A percentile compares a stretch with the other conserved stretches of the same genome.
Conservation (phyloP, 1,284 basidiomycete genomes). For the Ustilago loliicola region DNA sequence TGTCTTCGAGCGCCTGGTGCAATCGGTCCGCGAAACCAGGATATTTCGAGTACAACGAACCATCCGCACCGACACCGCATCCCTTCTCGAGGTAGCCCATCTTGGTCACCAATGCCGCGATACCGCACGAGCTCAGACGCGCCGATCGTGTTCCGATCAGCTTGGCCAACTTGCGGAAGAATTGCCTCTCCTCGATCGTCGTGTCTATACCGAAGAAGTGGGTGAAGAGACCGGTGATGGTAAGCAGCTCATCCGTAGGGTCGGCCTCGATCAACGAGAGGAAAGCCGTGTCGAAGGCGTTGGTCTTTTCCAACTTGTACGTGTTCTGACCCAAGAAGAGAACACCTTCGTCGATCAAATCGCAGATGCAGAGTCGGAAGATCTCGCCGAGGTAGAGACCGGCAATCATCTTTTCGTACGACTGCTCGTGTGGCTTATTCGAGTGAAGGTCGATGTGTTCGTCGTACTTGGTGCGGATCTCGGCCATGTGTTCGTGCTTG, state of each 20-base stretch:
- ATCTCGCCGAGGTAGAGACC: constrained; percentile 98
- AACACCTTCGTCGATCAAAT: constrained; percentile 95
- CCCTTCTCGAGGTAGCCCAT: constrained; percentile 66
- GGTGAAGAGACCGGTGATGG: constrained; percentile 92
- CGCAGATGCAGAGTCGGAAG: constrained; percentile 90
- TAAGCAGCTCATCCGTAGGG: constrained; percentile 95
- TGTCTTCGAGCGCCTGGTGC: constrained; percentile 68
- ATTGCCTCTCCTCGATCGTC: constrained; percentile 64
- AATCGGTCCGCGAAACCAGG: constrained; percentile 66
- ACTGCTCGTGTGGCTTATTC: constrained; percentile 96
- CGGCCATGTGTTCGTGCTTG: constrained; percentile 87
- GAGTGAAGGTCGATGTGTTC: constrained; percentile 89
- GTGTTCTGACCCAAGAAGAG: constrained; percentile 96
- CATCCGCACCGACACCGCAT: constrained; percentile 66
- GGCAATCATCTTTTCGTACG: constrained; percentile 97
- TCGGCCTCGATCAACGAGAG: constrained; percentile 97
- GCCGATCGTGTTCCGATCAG: constrained; percentile 73
- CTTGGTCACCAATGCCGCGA: constrained; percentile 67
- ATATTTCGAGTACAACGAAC: constrained; percentile 67
- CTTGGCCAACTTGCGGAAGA: constrained; percentile 77
- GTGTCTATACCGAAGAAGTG: constrained; percentile 70
- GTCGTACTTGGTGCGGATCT: constrained; percentile 88
- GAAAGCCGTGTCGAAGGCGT: constrained; percentile 96
- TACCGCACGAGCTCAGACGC: constrained; percentile 66
- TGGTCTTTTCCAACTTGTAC: constrained; percentile 93